Percentiles rank a stretch among this genome's conserved stretches.
Conservation (phyloP, 2,329 filamentous ascomycete genomes). For the Apiospora pterosperma region DNA sequence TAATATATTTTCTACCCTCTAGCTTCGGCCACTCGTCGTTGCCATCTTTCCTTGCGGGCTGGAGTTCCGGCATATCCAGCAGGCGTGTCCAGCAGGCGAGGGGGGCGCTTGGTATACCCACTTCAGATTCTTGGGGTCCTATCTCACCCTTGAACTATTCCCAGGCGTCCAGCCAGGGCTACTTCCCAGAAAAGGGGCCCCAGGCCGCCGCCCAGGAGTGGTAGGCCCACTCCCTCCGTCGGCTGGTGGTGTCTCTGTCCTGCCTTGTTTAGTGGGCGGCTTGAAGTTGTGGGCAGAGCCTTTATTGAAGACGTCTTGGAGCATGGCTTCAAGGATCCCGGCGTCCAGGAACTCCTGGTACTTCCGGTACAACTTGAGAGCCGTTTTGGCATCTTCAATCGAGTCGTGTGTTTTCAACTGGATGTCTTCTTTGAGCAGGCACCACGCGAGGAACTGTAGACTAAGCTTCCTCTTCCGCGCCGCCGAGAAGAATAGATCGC, state of each 20-base stretch:
- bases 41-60: neutral
- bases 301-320: conserved; percentile 79
- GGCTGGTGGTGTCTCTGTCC: conserved; percentile 24
- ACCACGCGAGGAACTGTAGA: conserved; percentile 88
- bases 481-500: conserved; percentile 83
- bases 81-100: neutral
- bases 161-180: conserved; percentile 10
- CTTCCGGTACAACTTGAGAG: conserved; percentile 83
- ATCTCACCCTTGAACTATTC: conserved; percentile 1
- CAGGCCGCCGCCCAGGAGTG: conserved; percentile 17
- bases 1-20: neutral
- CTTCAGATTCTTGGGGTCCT: neutral
- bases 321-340: conserved; percentile 76
- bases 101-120: neutral
- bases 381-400: conserved; percentile 91
- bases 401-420: conserved; percentile 91
- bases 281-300: conserved; percentile 57
- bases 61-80: neutral
- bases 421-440: conserved; percentile 87
- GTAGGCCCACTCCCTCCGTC: conserved; percentile 14
- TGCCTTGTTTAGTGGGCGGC: conserved; percentile 38
- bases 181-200: neutral
- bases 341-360: conserved; percentile 87
- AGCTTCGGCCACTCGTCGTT: neutral
- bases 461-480: conserved; percentile 81